Evolutionary conservation across 225 moss, liverwort and hornwort genomes (phyloP), one percentile per base, ranked within the genome.

Genomic region (Polytrichum commune): DNA sequence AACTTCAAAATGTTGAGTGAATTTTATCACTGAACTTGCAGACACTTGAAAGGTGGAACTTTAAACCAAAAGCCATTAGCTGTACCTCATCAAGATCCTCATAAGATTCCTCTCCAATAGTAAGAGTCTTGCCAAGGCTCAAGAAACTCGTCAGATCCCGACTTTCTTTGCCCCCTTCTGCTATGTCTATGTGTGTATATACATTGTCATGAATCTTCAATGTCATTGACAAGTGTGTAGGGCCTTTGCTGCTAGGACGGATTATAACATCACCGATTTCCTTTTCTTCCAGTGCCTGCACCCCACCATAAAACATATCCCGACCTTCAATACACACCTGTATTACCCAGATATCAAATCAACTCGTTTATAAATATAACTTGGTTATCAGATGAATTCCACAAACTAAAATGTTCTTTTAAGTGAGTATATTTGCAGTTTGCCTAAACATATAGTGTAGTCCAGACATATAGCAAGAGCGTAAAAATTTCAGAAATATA

Each of bases 41-140:
- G 46, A 46, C 46, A 46, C 13, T 38, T 13, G 0, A 38, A 13
- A 46, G 46, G 46, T 46, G 46, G 46, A 16, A 46, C 46, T 46
- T 66, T 28, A 75, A 56, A 68, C 61, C 53, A 62, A 62, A 25
- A 72, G 55, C 18, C 57, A 46, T 70, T 58, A 73, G 73, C 29
- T 55, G 53, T 66, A 96, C 97, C 97, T 97, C 97, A 74, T 97
- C 94, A 80, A 97, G 88, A 87, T 90, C 88, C 75, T 92, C 92
- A 69, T 79, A 97, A 5, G 90, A 87, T 22, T 91, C 91, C 54
- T 91, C 94, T 63, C 89, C 94, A 70, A 97, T 97, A 16, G 91
- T 90, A 25, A 97, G 92, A 66, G 88, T 86, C 77, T 90, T 97
- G 66, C 97, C 97, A 19, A 97, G 88, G 55, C 94, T 88, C 74